Evolutionary conservation across 257 asterid species (phyloP).

Genomic region (Gentiana dahurica): DNA sequence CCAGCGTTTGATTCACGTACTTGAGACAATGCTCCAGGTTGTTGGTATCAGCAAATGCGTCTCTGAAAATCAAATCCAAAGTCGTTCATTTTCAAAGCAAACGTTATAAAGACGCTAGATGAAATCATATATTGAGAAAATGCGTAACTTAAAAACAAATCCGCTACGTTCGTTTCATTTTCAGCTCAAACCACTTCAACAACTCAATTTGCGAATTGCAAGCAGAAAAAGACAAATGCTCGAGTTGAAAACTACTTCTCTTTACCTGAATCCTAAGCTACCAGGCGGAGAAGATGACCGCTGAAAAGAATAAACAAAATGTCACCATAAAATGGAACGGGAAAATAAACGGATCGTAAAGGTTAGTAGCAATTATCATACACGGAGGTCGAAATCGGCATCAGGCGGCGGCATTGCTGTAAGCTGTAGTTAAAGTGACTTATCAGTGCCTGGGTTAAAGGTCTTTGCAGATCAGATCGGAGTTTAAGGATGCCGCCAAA

Average conservation of each 20-base stretch:
- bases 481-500: too few relatives aligned
- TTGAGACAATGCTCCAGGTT: constrained; percentile 93
- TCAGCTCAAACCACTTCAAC: too few relatives aligned
- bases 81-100: background rate
- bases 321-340: constrained; percentile 1
- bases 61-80: constrained; percentile 25
- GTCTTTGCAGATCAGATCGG: too few relatives aligned
- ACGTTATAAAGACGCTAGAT: background rate
- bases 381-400: constrained; percentile 56
- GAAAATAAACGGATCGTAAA: background rate
- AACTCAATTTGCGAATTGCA: too few relatives aligned
- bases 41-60: constrained; percentile 69
- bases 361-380: constrained; percentile 7
- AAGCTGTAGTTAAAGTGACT: background rate
- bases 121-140: constrained; percentile 6
- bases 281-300: constrained; percentile 41
- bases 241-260: background rate
- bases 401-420: constrained; percentile 49
- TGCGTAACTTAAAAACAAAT: background rate
- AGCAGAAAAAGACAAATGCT: background rate
- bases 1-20: constrained; percentile 89
- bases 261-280: constrained; percentile 55
- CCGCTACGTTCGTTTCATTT: too few relatives aligned
- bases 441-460: too few relatives aligned
- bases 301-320: constrained; percentile 24